These are phyloP conservation scores for Stylosanthes scabra DNA, from an alignment of 331 rosid species.

Conservation along the genomic window DNA sequence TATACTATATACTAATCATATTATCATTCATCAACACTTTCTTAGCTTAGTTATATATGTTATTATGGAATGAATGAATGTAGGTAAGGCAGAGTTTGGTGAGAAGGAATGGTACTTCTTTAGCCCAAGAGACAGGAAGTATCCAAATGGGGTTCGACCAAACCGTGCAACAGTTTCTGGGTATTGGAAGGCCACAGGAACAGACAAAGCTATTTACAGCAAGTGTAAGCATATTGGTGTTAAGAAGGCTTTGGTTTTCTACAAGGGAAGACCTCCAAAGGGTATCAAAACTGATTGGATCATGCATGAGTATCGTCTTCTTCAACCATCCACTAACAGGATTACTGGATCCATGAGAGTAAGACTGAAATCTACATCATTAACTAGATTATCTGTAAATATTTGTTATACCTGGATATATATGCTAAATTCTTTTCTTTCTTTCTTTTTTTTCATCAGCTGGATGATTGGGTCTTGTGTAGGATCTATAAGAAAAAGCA, in stretches of 20 bases:
- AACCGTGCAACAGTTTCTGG: constrained; percentile 87
- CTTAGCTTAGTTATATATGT: too few species aligned
- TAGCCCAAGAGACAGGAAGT: constrained; percentile 85
- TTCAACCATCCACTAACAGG: constrained; percentile 51
- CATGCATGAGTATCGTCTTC: constrained; percentile 83
- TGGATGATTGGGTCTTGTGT: constrained; percentile 96
- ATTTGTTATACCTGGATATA: too few species aligned
- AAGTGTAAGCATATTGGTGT: constrained; percentile 76
- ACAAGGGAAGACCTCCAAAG: constrained; percentile 91
- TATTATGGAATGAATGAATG: too few species aligned
- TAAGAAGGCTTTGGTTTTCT: constrained; percentile 87
- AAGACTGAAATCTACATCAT: constrained; percentile 19
- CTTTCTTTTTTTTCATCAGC: constrained; percentile 47
- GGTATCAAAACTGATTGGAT: constrained; percentile 87
- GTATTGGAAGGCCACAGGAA: constrained; percentile 97
- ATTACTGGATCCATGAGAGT: constrained; percentile 84
- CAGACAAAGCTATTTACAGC: constrained; percentile 83
- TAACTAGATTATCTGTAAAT: too few species aligned
- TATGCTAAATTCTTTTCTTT: not conserved
- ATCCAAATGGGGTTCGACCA: constrained; percentile 91
- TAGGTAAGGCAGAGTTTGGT: constrained; percentile 73
- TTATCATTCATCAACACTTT: not conserved
- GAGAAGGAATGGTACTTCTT: constrained; percentile 93
- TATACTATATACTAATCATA: too few species aligned
- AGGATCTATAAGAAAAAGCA: constrained; percentile 85